Evolutionary conservation across 352 stramenopile genomes (phyloP), one percentile per base, ranked within the genome.

Genomic region (Phytophthora pinifolia): DNA sequence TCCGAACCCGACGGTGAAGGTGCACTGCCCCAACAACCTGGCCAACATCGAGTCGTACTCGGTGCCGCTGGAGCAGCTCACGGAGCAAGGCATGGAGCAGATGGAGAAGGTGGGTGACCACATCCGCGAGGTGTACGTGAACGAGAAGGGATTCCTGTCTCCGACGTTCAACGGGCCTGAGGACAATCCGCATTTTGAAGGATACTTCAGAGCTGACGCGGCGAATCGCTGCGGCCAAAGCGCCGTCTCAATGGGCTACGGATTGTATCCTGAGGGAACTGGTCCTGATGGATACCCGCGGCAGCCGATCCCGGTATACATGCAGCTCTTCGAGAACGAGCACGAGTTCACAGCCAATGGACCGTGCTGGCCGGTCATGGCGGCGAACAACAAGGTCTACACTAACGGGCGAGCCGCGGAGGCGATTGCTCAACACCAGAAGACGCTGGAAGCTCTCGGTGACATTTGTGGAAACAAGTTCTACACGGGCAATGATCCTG

Each of bases 281-380:
- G 76, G 81, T 0, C 78, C 76, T 0, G 70, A 75, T 2, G 81
- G 76, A 0, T 89, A 83, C 47, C 36, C 50, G 6, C 74, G 73
- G 39, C 81, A 91, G 55, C 78, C 78, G 1, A 87, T 91, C 41
- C 76, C 81, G 0, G 68, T 91, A 30, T 91, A 75, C 66, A 91
- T 91, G 81, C 81, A 91, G 50, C 54, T 91, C 0, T 72, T 59
- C n/a, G 72, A 91, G 75, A 91, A 83, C 43, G 81, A 91, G 35
- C 79, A 86, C 52, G 81, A 91, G 48, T 91, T 91, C 51, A 87
- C 79, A 1, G 81, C 81, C 5, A 86, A 83, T 42, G 75, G 67
- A 4, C 79, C 79, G 5, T 92, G 81, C 64, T 83, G 78, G 68
- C 62, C 51, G 3, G 66, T 88, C 20, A 76, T 85, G 52, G 67